Evolutionary conservation across 2,329 filamentous ascomycete species (phyloP), one percentile per base, ranked within the genome.

Genomic region (Monilinia aucupariae): DNA sequence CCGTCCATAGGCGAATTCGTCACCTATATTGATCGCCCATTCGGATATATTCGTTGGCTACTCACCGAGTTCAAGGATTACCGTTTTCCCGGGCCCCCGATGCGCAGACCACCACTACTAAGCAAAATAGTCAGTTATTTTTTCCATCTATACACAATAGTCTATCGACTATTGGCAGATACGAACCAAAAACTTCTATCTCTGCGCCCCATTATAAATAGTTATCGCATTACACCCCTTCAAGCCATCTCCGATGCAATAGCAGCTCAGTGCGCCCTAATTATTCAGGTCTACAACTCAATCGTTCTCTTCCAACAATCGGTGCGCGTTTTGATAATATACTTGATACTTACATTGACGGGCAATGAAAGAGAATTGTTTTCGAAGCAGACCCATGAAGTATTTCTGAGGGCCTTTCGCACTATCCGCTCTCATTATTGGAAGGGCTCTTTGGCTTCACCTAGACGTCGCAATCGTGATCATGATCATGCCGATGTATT

Each of bases 271-370:
- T 32, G 3, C 20, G 41, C 10, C 20, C 37, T 30, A 32, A 2
- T 22, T 45, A 3, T 22, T 32, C 39, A 17, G 17, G 4, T 22
- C 25, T 1, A 4, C 17, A n/a, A 30, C 5, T 5, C 30, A 2
- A 20, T n/a, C n/a, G 1, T 0, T 27, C 25, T 10, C 10, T 17
- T 15, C 25, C 4, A 4, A 2, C 15, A 1, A n/a, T 0, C 39
- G 5, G 5, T 55, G n/a, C 10, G 0, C 25, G 3, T 4, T n/a
- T 30, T 10, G 12, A 17, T 5, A 0, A 2, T 1, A 9, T 45
- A 15, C 13, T 32, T 55, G 10, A 4, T 15, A 10, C 30, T n/a
- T n/a, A 10, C 13, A 27, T 3, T 43, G 6, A 13, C 32, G 3
- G 52, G 52, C 13, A 32, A 6, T 37, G 52, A 55, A 3, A 30